A percentile compares a stretch with the other conserved stretches of the same genome.
phyloP scores from a whole-genome alignment of 768 basidiomycete species.

The Tubosaeta sp. region DNA sequence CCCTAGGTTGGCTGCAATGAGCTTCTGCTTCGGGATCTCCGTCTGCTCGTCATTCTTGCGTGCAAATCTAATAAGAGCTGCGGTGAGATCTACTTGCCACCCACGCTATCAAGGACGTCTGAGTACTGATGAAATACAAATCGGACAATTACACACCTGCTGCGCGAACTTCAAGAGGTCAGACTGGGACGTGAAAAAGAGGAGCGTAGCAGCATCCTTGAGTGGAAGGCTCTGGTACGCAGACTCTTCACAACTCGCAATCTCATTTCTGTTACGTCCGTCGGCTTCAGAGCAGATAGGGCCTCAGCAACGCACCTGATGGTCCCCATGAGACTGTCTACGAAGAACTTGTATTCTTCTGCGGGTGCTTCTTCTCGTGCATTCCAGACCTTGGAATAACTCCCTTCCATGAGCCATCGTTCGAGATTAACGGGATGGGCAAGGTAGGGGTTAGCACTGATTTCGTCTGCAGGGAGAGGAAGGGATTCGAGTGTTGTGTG shows the following conservation, averaged over 20 bases:
- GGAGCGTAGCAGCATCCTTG: conserved; percentile 81
- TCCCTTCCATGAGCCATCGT: conserved; percentile 97
- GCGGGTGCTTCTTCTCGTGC: conserved; percentile 89
- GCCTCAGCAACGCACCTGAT: conserved; percentile 57
- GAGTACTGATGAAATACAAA: not conserved
- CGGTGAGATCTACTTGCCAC: conserved; percentile 77
- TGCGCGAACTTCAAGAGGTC: conserved; percentile 83
- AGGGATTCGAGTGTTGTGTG: conserved; percentile 95
- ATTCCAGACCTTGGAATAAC: conserved; percentile 97
- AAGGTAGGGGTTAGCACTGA: conserved; percentile 67
- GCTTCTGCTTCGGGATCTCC: conserved; percentile 82
- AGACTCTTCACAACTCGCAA: conserved; percentile 92
- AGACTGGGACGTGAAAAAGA: conserved; percentile 84
- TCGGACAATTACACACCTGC: conserved; percentile 45
- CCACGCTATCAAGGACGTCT: conserved; percentile 50
- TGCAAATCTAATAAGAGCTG: conserved; percentile 69
- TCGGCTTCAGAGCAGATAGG: conserved; percentile 2
- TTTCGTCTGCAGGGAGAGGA: conserved; percentile 61
- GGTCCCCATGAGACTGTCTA: conserved; percentile 90
- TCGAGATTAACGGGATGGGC: conserved; percentile 89
- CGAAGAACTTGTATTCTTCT: conserved; percentile 92
- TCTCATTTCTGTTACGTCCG: conserved; percentile 69
- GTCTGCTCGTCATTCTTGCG: conserved; percentile 76
- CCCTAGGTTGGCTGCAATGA: conserved; percentile 70
- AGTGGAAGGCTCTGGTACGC: conserved; percentile 91